Evolutionary conservation across 73 alveolate species (phyloP).

Genomic region (Urostyla sp.): DNA sequence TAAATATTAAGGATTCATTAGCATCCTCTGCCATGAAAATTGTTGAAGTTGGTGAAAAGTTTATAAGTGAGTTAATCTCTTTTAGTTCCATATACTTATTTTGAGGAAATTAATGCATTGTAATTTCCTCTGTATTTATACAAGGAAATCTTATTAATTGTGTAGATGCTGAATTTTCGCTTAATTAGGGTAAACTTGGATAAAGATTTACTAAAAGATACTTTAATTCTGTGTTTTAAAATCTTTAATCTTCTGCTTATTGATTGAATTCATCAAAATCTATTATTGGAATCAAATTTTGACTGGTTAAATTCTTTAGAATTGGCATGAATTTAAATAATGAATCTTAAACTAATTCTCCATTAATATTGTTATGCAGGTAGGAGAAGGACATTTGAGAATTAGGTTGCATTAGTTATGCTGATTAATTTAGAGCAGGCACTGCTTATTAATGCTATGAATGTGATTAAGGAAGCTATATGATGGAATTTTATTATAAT

Average conservation of each 20-base stretch:
- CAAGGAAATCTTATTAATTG: slow-evolving; percentile 27
- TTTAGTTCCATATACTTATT: slow-evolving; percentile 28
- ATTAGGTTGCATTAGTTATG: slow-evolving; percentile 1
- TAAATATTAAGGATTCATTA: background rate
- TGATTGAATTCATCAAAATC: slow-evolving; percentile 51
- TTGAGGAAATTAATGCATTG: slow-evolving; percentile 34
- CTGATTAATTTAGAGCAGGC: slow-evolving; percentile 1
- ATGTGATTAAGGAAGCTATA: too few species aligned
- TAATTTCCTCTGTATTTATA: slow-evolving; percentile 25
- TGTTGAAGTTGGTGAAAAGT: background rate
- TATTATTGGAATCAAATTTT: slow-evolving; percentile 48
- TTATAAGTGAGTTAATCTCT: slow-evolving; percentile 7
- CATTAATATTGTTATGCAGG: slow-evolving; percentile 50
- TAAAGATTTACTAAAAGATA: slow-evolving; percentile 21
- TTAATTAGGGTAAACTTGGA: slow-evolving; percentile 9
- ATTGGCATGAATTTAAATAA: slow-evolving; percentile 56
- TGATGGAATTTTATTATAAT: background rate
- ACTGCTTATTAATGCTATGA: background rate
- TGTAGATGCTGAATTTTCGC: background rate
- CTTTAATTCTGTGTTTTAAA: slow-evolving; percentile 18
- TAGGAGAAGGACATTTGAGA: slow-evolving; percentile 45
- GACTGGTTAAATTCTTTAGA: slow-evolving; percentile 33
- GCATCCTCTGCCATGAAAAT: slow-evolving; percentile 42
- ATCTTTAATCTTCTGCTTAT: background rate
- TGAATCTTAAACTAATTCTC: slow-evolving; percentile 9